phyloP scores from a whole-genome alignment of 306 rosid genomes.

The Citrullus mucosospermus region DNA sequence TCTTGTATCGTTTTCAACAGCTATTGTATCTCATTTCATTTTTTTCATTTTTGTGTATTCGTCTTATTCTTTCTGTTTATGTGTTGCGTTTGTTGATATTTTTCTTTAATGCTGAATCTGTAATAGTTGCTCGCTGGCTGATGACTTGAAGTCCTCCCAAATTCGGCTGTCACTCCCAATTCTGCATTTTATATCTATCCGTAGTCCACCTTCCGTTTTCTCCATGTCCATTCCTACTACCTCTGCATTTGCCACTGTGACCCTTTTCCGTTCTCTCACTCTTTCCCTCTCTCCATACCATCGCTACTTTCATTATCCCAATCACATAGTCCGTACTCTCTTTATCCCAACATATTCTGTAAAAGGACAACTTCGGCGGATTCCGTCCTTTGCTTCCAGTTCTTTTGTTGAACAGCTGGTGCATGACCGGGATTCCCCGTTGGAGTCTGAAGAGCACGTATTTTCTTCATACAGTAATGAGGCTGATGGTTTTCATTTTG shows the following conservation, averaged over 20 bases:
- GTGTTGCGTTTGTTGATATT: background rate
- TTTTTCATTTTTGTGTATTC: background rate
- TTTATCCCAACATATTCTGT: background rate
- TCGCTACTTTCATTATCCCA: background rate
- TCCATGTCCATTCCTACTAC: constrained; percentile 14
- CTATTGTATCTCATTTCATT: background rate
- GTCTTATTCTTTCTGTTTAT: background rate
- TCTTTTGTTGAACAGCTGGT: constrained; percentile 24
- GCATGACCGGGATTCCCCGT: background rate
- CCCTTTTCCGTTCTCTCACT: constrained; percentile 16
- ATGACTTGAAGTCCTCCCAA: background rate
- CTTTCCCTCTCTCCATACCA: constrained; percentile 9
- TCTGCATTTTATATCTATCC: background rate
- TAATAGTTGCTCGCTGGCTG: background rate
- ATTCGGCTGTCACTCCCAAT: background rate
- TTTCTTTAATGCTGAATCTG: background rate
- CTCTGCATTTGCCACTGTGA: constrained; percentile 7
- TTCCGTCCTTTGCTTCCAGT: constrained; percentile 7
- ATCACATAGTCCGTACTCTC: background rate
- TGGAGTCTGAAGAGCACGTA: constrained; percentile 12
- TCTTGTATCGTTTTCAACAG: background rate
- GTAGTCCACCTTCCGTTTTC: background rate
- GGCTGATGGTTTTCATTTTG: constrained; percentile 21
- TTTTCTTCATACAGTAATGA: background rate
- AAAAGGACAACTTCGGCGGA: background rate